Evolutionary conservation across 805 yeast species (phyloP), one percentile per base, ranked within the genome.

Genomic region (Saccharomycopsis sp.): DNA sequence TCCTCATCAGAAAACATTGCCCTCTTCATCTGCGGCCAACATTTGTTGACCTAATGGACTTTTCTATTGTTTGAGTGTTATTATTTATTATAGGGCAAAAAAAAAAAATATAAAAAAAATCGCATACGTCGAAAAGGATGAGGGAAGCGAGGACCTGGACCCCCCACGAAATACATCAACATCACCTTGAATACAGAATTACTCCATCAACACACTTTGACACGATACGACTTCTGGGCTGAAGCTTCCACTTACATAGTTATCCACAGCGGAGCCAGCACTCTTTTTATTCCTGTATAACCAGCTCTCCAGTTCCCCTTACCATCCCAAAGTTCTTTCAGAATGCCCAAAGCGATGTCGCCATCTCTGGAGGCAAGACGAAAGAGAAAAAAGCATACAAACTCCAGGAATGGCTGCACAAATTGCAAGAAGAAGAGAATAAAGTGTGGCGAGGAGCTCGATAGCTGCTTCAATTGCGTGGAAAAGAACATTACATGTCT

Each of bases 381-480:
- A n/a, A 41, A 30, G 22, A 30, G 45, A 10, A 42, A 42, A 22
- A 36, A 27, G 18, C 45, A 42, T 27, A 42, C 36, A 19, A 42
- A 42, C 26, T 31, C 38, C 13, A 19, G 40, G 15, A 19, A 30
- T 18, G 45, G 45, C 4, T 42, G 45, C 20, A 10, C 17, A 13
- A 30, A 37, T 18, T 42, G 45, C 25, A 42, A 42, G 22, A 23
- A 29, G 19, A 21, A 32, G 10, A n/a, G 45, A 7, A 37, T 42
- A 8, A 42, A 42, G 26, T 42, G 45, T 15, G 45, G 45, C 23
- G 45, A 42, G 33, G 45, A 42, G 16, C 19, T 37, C 9, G 34
- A 30, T 20, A 4, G 26, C 15, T 42, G 45, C 38, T 42, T 36
- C 34, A 42, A 42, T 19, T 42, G 45, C 33, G 38, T 42, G 21